Percentiles rank a stretch among this genome's conserved stretches.
Conservation (phyloP, 768 basidiomycete species). For the Crassisporium funariophilum region DNA sequence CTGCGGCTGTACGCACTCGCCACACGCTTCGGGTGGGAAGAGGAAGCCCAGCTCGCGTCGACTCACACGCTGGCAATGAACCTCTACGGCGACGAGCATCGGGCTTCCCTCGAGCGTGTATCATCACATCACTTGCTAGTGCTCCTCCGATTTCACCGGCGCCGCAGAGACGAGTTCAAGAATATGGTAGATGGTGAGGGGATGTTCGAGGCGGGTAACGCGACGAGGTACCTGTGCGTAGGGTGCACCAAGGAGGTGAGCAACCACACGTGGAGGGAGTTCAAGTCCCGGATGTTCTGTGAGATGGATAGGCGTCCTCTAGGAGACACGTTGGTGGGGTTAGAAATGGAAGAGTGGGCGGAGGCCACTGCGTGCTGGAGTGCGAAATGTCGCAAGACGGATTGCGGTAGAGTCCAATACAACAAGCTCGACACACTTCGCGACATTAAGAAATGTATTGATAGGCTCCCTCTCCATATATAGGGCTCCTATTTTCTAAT, state of each 20-base stretch:
- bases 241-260: conserved; percentile 36
- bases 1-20: conserved; percentile 51
- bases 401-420: conserved; percentile 36
- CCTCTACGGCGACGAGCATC: conserved; percentile 36
- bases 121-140: conserved; percentile 35
- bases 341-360: conserved; percentile 47
- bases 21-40: conserved; percentile 44
- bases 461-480: conserved; percentile 22
- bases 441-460: conserved; percentile 33
- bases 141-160: conserved; percentile 44
- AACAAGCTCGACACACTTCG: conserved; percentile 35
- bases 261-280: conserved; percentile 41
- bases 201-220: conserved; percentile 41
- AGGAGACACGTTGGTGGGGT: conserved; percentile 37
- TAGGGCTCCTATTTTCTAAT: neutral
- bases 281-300: conserved; percentile 39
- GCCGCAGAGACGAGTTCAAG: conserved; percentile 40
- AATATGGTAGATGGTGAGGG: conserved; percentile 34
- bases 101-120: conserved; percentile 34
- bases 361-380: conserved; percentile 43
- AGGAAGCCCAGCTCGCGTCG: conserved; percentile 45
- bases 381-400: conserved; percentile 32
- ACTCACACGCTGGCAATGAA: conserved; percentile 41
- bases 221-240: conserved; percentile 28
- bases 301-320: conserved; percentile 42